phyloP scores from a whole-genome alignment of 1,139 yeast genomes.

The Pneumocystis carinii region DNA sequence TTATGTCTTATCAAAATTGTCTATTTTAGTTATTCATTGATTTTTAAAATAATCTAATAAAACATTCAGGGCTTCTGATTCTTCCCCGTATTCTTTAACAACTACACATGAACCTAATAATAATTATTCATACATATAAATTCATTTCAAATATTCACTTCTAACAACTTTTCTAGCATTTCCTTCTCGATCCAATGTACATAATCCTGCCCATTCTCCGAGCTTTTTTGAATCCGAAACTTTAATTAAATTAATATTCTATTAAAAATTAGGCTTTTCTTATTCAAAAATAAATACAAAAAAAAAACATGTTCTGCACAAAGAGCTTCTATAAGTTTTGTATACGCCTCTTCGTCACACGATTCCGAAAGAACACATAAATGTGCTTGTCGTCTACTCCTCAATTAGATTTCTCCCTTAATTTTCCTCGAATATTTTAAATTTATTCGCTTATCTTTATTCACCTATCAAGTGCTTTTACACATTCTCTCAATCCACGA shows the following conservation, averaged over 20 bases:
- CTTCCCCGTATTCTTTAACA: constrained; percentile 69
- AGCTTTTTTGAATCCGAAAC: constrained; percentile 98
- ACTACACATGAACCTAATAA: not conserved
- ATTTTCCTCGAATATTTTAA: not conserved
- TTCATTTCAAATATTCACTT: constrained; percentile 75
- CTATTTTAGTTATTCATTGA: constrained; percentile 36
- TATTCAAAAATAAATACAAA: not conserved
- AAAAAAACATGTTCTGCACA: constrained; percentile 60
- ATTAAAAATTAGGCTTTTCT: not conserved
- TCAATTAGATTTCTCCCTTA: not conserved
- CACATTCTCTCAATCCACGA: constrained; percentile 99
- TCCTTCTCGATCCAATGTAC: constrained; percentile 99
- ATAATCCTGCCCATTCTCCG: constrained; percentile 99
- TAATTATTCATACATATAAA: not conserved
- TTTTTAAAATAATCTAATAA: constrained; percentile 93
- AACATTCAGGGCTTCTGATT: constrained; percentile 94
- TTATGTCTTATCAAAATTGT: not conserved
- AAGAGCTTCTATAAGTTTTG: constrained; percentile 97
- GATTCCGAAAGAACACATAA: constrained; percentile 96
- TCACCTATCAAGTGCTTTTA: constrained; percentile 83
- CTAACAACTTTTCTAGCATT: constrained; percentile 99
- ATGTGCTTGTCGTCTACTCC: constrained; percentile 68
- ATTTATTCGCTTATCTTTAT: not conserved
- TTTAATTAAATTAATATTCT: constrained; percentile 91
- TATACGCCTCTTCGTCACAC: constrained; percentile 94